These are phyloP conservation scores for Penicillium palitans DNA, from an alignment of 2,329 filamentous ascomycete species.

Conservation along the genomic window DNA sequence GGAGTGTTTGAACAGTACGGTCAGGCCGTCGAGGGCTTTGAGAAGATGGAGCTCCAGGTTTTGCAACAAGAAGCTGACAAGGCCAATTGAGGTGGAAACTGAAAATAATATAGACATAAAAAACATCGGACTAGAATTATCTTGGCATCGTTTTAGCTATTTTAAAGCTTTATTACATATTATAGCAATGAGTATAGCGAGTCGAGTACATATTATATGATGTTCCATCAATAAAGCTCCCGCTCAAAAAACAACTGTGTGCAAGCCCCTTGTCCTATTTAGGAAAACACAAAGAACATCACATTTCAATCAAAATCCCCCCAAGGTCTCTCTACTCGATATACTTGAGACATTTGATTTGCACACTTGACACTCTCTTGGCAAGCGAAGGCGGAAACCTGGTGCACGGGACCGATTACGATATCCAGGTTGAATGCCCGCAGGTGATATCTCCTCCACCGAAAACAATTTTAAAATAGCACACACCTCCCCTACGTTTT, in stretches of 20 bases:
- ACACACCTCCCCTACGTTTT: constrained; percentile 28
- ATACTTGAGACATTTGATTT: background rate
- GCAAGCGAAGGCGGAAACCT: constrained; percentile 24
- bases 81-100: background rate
- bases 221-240: background rate
- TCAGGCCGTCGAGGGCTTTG: constrained; percentile 72
- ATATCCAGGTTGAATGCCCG: constrained; percentile 18
- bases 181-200: background rate
- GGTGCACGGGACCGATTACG: constrained; percentile 29
- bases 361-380: background rate
- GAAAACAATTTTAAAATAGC: constrained; percentile 30
- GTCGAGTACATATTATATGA: background rate
- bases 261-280: constrained; percentile 25
- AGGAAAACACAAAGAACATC: constrained; percentile 9
- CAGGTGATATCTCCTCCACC: constrained; percentile 22
- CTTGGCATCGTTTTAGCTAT: background rate
- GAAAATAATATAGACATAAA: background rate
- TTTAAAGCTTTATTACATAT: background rate
- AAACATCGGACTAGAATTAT: background rate
- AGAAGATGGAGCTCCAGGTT: constrained; percentile 69
- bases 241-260: background rate
- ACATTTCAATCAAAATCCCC: background rate
- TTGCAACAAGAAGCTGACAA: constrained; percentile 45
- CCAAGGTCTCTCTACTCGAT: background rate
- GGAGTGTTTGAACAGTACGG: constrained; percentile 78